Base-by-base conservation (phyloP, 805 yeast genomes). In the Schwanniomyces occidentalis region DNA sequence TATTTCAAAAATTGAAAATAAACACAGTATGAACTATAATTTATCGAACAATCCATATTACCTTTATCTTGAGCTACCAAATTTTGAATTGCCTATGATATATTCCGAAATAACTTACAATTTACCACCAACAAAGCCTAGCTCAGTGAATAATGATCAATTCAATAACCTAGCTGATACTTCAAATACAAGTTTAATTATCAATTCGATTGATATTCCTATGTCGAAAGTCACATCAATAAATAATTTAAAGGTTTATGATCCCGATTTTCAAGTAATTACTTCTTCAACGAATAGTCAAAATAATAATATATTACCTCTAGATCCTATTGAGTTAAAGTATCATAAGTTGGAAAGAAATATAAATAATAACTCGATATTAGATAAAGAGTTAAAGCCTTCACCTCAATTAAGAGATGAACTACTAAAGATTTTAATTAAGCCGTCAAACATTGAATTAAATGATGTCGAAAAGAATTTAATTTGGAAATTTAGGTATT, bases 401-500 rank as follows among this genome's bases (percentile, higher is more conserved):
- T 84, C 91, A 13, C 83, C 95, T 3, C 84, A 80, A 49, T 71
- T 82, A 22, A 70, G 96, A 47, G 88, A 82, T 42, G 85, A 85
- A 45, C 70, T 91, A 35, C 71, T 76, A 38, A 70, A 65, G 28
- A 86, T 90, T 4, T 65, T 91, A 34, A 68, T 69, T 16, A 86
- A 82, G 51, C 90, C 96, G 3, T 89, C 96, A 4, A 91, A 87
- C 27, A 85, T 85, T 34, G 85, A 80, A 46, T 66, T 93, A 30
- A 75, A 82, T 5, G 90, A 85, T 33, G 80, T 82, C 52, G 96
- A 91, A 46, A 87, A 85, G 63, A 87, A 88, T 44, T 61, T 88
- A 51, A 73, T 91, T 7, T 91, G 98, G 97, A 86, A 85, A 57
- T 91, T 84, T 59, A 65, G 98, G 35, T 93, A 85, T 61, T 90